A percentile compares a stretch with the other conserved stretches of the same genome.
Conservation (phyloP, 148 eudicot species). For the Diospyros lotus region DNA sequence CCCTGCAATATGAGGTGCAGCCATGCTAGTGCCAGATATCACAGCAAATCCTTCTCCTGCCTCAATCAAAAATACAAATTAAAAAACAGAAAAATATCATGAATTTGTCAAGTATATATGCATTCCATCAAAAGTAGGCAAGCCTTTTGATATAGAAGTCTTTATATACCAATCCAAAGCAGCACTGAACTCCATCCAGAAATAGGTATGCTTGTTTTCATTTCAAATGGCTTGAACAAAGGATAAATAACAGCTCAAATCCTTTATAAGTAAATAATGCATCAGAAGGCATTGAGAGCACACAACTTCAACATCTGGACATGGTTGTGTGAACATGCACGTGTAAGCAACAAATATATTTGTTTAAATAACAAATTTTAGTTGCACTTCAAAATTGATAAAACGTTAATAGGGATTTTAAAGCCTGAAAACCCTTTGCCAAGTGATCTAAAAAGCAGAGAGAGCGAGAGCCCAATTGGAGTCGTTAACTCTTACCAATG, state of each 20-base stretch:
- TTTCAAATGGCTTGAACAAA: neutral
- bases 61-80: constrained; percentile 8
- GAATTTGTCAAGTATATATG: neutral
- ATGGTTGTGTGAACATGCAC: too few relatives aligned
- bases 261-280: too few relatives aligned
- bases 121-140: neutral
- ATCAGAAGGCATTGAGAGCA: too few relatives aligned
- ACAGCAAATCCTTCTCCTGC: constrained; percentile 95
- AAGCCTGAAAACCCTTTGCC: neutral
- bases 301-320: too few relatives aligned
- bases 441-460: neutral
- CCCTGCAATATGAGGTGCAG: constrained; percentile 97
- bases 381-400: neutral
- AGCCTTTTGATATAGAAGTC: neutral
- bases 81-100: neutral
- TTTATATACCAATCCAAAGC: neutral
- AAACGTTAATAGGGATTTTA: neutral
- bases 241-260: neutral
- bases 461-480: neutral
- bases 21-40: constrained; percentile 99
- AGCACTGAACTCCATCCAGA: neutral
- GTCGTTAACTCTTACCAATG: constrained; percentile 39
- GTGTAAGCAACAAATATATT: too few relatives aligned
- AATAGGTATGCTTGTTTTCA: neutral
- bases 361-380: neutral